A percentile compares a stretch with the other conserved stretches of the same genome.
phyloP scores from a whole-genome alignment of 2,329 filamentous ascomycete genomes.

The Penicillium palitans region DNA sequence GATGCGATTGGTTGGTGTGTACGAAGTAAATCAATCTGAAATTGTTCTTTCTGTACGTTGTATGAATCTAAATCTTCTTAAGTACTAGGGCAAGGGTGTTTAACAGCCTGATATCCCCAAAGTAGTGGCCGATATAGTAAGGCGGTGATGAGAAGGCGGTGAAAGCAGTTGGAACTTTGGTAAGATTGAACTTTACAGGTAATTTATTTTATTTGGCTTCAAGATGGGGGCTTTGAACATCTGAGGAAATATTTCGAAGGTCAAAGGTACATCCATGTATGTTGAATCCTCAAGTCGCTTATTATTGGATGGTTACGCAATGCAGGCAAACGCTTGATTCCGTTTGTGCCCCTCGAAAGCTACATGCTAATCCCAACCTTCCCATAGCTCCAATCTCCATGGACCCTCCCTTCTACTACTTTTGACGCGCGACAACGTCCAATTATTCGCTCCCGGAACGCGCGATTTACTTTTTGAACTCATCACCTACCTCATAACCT shows the following conservation, averaged over 20 bases:
- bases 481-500: neutral
- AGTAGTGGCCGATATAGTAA: neutral
- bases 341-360: conserved; percentile 6
- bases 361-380: conserved; percentile 3
- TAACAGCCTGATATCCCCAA: neutral
- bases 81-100: neutral
- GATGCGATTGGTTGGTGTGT: no score
- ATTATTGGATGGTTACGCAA: conserved; percentile 17
- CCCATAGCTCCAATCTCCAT: conserved; percentile 3
- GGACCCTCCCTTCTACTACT: neutral
- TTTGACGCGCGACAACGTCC: conserved; percentile 11
- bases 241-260: neutral
- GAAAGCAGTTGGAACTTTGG: neutral
- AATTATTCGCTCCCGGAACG: neutral
- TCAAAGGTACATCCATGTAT: conserved; percentile 1
- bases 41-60: neutral
- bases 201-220: conserved; percentile 9
- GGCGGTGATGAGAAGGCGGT: conserved; percentile 7
- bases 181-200: neutral
- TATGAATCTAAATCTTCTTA: neutral
- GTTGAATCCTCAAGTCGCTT: conserved; percentile 1
- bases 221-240: neutral
- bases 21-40: no score
- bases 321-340: neutral
- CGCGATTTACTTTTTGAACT: neutral